Conservation (phyloP, 192 early-diverging fungal species). For the Backusella luteola region DNA sequence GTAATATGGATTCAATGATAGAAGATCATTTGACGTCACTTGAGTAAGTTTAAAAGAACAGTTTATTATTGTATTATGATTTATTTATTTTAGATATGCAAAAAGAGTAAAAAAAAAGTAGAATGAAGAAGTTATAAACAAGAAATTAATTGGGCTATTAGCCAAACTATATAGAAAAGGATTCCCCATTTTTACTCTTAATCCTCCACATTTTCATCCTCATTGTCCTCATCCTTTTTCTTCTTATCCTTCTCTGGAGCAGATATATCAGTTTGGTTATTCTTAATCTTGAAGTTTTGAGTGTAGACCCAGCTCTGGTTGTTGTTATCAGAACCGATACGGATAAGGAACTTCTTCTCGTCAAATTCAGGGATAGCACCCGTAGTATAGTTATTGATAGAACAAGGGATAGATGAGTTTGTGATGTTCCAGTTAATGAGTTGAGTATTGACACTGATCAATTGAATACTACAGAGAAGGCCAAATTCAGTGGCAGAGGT, state of each 20-base stretch:
- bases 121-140: too few species aligned
- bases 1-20: neutral
- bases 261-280: neutral
- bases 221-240: neutral
- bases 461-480: neutral
- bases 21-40: neutral
- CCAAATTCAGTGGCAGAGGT: constrained; percentile 4
- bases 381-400: neutral
- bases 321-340: neutral
- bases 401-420: constrained; percentile 5
- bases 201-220: neutral
- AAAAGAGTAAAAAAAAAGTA: neutral
- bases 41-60: neutral
- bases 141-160: too few species aligned
- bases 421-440: neutral
- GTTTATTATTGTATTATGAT: too few species aligned
- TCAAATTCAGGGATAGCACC: neutral
- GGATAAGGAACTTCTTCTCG: neutral
- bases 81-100: neutral
- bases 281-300: neutral
- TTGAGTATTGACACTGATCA: neutral
- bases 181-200: neutral
- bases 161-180: too few species aligned
- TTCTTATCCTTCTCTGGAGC: neutral
- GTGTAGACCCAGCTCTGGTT: constrained; percentile 1